Percentiles rank a stretch among this genome's conserved stretches.
phyloP scores from a whole-genome alignment of 257 asterid genomes.

The Penstemon barbatus region DNA sequence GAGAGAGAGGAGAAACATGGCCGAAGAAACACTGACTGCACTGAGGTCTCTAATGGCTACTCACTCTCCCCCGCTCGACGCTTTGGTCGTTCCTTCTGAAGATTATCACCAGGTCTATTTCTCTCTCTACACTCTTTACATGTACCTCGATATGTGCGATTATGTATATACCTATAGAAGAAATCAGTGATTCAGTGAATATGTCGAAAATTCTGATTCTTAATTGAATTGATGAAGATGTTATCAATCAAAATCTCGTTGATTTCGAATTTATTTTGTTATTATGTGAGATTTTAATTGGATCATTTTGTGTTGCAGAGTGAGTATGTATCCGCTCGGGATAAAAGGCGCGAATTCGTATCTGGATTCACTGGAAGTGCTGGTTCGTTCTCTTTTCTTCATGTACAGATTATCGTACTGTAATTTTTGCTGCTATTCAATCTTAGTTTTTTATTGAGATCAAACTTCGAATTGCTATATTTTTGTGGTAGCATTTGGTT shows the following conservation, averaged over 20 bases:
- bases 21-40: constrained; percentile 55
- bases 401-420: neutral
- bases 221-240: neutral
- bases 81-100: constrained; percentile 87
- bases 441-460: neutral
- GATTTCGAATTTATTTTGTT: neutral
- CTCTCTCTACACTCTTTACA: neutral
- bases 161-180: neutral
- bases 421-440: neutral
- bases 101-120: constrained; percentile 85
- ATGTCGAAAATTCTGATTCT: neutral
- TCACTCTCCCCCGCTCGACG: constrained; percentile 83
- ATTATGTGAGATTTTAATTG: constrained; percentile 13
- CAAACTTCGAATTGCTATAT: constrained; percentile 9
- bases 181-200: neutral
- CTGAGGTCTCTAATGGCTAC: constrained; percentile 76
- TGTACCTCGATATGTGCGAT: neutral
- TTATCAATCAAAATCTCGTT: neutral
- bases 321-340: constrained; percentile 90
- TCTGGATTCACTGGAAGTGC: constrained; percentile 95
- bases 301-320: constrained; percentile 57
- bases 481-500: constrained; percentile 8
- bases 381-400: constrained; percentile 50
- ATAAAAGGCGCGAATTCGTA: constrained; percentile 79
- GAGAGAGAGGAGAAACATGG: constrained; percentile 39